phyloP scores from a whole-genome alignment of 1,139 yeast species.

The Suhomyces terraborum region DNA sequence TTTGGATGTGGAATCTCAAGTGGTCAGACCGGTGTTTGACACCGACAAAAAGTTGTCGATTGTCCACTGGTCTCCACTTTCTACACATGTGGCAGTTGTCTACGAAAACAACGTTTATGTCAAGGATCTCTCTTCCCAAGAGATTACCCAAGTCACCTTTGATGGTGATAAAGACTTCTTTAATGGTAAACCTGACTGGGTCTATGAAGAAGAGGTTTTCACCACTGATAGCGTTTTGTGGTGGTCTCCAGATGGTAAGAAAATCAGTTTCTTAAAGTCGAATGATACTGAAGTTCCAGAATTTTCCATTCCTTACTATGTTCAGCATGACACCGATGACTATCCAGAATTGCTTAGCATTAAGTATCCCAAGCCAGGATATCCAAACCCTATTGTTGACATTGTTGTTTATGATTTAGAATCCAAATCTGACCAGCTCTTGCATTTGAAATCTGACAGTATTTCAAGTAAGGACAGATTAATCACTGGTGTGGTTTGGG shows the following conservation, averaged over 20 bases:
- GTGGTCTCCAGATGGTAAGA: constrained; percentile 61
- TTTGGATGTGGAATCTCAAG: constrained; percentile 23
- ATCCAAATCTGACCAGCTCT: constrained; percentile 16
- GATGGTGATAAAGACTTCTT: constrained; percentile 55
- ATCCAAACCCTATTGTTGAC: constrained; percentile 45
- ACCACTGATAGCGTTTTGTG: constrained; percentile 52
- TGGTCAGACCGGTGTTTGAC: constrained; percentile 21
- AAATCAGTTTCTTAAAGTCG: constrained; percentile 48
- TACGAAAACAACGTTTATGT: constrained; percentile 41
- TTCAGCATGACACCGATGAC: constrained; percentile 45
- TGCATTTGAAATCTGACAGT: constrained; percentile 27
- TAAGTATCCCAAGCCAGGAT: constrained; percentile 52
- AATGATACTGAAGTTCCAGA: constrained; percentile 57
- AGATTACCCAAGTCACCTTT: constrained; percentile 40
- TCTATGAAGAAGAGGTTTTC: constrained; percentile 62
- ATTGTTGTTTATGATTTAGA: constrained; percentile 37
- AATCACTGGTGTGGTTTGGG: constrained; percentile 49
- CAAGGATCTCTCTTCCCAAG: constrained; percentile 22
- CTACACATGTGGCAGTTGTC: constrained; percentile 37
- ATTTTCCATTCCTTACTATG: constrained; percentile 55
- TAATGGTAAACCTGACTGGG: constrained; percentile 65
- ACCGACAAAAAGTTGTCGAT: constrained; percentile 22
- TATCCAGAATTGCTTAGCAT: constrained; percentile 43
- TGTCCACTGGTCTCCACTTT: constrained; percentile 35
- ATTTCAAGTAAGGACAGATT: constrained; percentile 30